Conservation (phyloP, 2,329 filamentous ascomycete species). For the Sporothrix luriei region DNA sequence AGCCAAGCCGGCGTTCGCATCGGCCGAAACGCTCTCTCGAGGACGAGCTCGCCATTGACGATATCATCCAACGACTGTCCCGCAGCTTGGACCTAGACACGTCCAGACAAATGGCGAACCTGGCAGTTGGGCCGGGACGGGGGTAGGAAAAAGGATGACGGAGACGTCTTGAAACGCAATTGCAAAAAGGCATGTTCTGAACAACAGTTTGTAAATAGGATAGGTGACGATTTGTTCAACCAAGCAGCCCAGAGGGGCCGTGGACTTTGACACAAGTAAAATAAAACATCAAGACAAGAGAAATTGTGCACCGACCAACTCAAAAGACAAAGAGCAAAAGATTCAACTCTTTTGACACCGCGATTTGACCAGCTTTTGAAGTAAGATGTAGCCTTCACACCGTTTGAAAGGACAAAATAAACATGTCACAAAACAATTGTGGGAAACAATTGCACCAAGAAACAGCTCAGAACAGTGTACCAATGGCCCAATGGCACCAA, state of each 20-base stretch:
- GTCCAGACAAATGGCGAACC: neutral
- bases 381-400: neutral
- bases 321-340: neutral
- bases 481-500: constrained; percentile 9
- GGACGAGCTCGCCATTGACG: neutral
- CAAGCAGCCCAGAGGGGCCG: neutral
- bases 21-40: neutral
- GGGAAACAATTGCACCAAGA: neutral
- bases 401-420: neutral
- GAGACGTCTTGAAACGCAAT: neutral
- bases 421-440: neutral
- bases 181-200: neutral
- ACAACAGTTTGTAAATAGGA: neutral
- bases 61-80: neutral
- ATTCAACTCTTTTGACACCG: neutral
- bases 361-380: neutral
- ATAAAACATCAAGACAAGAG: neutral
- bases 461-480: neutral
- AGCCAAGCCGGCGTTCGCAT: neutral
- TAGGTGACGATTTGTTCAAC: neutral
- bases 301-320: neutral
- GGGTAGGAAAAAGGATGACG: neutral
- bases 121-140: neutral
- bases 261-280: neutral
- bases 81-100: constrained; percentile 10